A percentile compares a stretch with the other conserved stretches of the same genome.
Conservation (phyloP, 352 stramenopile species). For the Phytophthora pistaciae region DNA sequence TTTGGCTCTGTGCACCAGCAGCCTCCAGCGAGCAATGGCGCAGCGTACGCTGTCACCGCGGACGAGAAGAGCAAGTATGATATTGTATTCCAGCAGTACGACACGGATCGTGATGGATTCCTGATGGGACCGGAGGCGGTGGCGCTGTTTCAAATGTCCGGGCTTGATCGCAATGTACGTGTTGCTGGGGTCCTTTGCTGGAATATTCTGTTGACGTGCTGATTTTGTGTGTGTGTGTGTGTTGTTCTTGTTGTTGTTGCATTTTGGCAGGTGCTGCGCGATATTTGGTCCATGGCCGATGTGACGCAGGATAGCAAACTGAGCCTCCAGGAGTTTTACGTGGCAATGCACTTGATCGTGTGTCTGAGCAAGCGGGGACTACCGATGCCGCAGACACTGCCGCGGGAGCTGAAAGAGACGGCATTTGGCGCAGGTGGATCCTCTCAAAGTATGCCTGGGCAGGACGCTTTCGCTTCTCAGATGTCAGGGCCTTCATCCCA, state of each 20-base stretch:
- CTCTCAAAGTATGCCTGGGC: conserved; percentile 12
- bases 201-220: not conserved
- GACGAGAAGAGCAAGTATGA: conserved; percentile 93
- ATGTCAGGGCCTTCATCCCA: conserved; percentile 25
- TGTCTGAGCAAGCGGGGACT: conserved; percentile 93
- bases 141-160: conserved; percentile 94
- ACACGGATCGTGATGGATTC: conserved; percentile 92
- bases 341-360: conserved; percentile 97
- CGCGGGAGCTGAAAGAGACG: conserved; percentile 70
- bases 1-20: conserved; percentile 23
- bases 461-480: conserved; percentile 21
- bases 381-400: conserved; percentile 74
- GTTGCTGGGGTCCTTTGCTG: not conserved
- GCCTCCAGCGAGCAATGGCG: conserved; percentile 6
- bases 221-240: too few relatives aligned
- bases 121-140: conserved; percentile 92
- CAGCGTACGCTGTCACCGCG: conserved; percentile 85
- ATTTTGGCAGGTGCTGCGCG: conserved; percentile 66
- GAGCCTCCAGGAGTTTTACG: conserved; percentile 94
- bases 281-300: conserved; percentile 95
- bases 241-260: not conserved
- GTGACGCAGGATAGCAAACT: conserved; percentile 92
- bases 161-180: conserved; percentile 88
- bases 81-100: conserved; percentile 93
- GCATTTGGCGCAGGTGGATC: conserved; percentile 49